These are phyloP conservation scores for Solanum stenotomum DNA, from an alignment of 257 asterid genomes.

Conservation along the genomic window DNA sequence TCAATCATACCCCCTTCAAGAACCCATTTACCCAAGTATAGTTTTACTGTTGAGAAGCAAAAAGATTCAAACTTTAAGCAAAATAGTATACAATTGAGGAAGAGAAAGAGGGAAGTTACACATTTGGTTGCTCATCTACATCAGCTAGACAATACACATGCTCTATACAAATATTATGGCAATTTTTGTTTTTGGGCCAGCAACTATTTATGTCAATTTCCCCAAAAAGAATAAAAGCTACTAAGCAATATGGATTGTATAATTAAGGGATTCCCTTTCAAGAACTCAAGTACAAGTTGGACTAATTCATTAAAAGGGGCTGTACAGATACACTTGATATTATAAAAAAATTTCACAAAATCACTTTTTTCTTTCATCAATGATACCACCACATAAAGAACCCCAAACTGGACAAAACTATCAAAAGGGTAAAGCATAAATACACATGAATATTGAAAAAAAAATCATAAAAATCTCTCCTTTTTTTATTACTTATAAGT, in stretches of 20 bases:
- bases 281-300: background rate
- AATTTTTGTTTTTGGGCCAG: background rate
- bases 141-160: background rate
- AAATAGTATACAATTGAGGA: background rate
- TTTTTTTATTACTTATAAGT: background rate
- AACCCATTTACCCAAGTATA: background rate
- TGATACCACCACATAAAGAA: background rate
- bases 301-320: background rate
- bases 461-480: background rate
- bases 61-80: background rate
- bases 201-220: background rate
- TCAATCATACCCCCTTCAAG: background rate
- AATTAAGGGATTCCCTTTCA: background rate
- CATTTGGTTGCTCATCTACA: background rate
- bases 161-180: background rate
- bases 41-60: background rate
- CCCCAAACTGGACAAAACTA: background rate
- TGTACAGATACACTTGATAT: background rate
- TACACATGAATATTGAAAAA: background rate
- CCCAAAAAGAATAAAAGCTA: background rate
- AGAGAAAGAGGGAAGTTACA: background rate
- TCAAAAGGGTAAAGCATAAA: background rate
- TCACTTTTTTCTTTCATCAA: background rate
- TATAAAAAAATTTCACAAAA: background rate
- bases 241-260: background rate